Conservation (phyloP, 495 filamentous ascomycete species). For the Penicillium maclennaniae region DNA sequence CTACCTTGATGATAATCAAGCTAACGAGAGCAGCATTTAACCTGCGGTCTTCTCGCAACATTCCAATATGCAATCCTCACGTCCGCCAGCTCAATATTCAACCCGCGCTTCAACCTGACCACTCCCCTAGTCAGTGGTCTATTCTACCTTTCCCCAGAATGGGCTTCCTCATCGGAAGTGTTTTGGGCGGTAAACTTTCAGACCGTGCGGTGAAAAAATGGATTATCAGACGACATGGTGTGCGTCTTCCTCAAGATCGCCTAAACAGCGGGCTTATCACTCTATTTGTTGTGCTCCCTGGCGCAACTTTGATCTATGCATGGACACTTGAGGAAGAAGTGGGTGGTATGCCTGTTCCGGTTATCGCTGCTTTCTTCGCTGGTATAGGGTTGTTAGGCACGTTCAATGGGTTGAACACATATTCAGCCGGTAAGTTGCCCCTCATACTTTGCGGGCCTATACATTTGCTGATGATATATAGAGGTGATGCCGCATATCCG, state of each 20-base stretch:
- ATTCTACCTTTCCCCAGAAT: conserved; percentile 71
- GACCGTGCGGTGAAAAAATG: conserved; percentile 62
- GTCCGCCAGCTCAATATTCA: conserved; percentile 68
- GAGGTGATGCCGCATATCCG: conserved; percentile 45
- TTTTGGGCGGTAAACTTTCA: conserved; percentile 65
- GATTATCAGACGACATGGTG: conserved; percentile 53
- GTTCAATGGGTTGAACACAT: conserved; percentile 71
- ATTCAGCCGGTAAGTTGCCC: conserved; percentile 59
- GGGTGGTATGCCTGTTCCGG: conserved; percentile 64
- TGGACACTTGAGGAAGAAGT: conserved; percentile 62
- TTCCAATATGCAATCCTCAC: conserved; percentile 71
- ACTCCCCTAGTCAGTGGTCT: conserved; percentile 65
- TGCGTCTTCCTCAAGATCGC: conserved; percentile 68
- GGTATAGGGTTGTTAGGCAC: conserved; percentile 66
- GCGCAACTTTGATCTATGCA: conserved; percentile 62
- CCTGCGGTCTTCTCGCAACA: conserved; percentile 61
- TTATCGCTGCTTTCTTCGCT: conserved; percentile 65
- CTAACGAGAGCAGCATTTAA: conserved; percentile 43
- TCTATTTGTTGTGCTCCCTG: conserved; percentile 59
- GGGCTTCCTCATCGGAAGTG: conserved; percentile 66
- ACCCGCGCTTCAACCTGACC: conserved; percentile 66
- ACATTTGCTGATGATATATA: conserved; percentile 2
- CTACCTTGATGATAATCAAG: neutral
- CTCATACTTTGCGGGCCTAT: conserved; percentile 21
- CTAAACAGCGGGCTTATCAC: conserved; percentile 61